phyloP scores from a whole-genome alignment of 768 basidiomycete species.

The Boletus edulis region DNA sequence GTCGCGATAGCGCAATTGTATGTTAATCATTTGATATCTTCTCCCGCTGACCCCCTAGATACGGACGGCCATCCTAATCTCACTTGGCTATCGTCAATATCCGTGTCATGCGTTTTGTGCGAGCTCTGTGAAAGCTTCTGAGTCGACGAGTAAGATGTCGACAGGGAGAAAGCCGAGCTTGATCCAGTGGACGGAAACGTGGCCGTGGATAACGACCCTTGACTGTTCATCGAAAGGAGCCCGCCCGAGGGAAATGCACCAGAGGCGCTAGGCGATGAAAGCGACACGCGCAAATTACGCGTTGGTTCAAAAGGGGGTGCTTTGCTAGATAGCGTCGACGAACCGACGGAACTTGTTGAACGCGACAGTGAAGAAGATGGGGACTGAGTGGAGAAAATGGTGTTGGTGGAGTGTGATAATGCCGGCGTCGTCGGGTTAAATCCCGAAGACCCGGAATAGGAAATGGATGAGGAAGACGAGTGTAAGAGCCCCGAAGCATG shows the following conservation, averaged over 20 bases:
- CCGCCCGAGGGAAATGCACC: slow-evolving; percentile 11
- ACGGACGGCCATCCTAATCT: slow-evolving; percentile 11
- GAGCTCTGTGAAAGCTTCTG: slow-evolving; percentile 9
- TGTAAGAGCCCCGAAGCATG: slow-evolving; percentile 12
- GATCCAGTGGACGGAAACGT: slow-evolving; percentile 9
- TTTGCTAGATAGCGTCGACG: slow-evolving; percentile 49
- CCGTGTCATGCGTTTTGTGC: slow-evolving; percentile 8
- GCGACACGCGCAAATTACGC: slow-evolving; percentile 23
- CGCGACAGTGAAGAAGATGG: slow-evolving; percentile 25
- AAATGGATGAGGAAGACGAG: slow-evolving; percentile 15
- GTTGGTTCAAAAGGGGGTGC: slow-evolving; percentile 56
- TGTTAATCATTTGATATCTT: slow-evolving; percentile 14
- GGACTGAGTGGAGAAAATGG: slow-evolving; percentile 19
- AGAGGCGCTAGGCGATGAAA: slow-evolving; percentile 20
- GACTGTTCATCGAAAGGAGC: slow-evolving; percentile 10
- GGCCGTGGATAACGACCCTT: slow-evolving; percentile 19
- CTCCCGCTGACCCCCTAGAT: slow-evolving; percentile 13
- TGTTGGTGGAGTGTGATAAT: slow-evolving; percentile 14
- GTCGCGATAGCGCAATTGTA: not conserved
- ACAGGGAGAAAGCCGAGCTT: slow-evolving; percentile 8
- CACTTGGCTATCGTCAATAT: slow-evolving; percentile 3
- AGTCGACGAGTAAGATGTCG: slow-evolving; percentile 14
- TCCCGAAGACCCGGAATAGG: slow-evolving; percentile 16
- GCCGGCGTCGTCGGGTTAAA: slow-evolving; percentile 9
- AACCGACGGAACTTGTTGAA: slow-evolving; percentile 27